Conservation (phyloP, 2,329 filamentous ascomycete genomes). For the Penicillium brasilianum region DNA sequence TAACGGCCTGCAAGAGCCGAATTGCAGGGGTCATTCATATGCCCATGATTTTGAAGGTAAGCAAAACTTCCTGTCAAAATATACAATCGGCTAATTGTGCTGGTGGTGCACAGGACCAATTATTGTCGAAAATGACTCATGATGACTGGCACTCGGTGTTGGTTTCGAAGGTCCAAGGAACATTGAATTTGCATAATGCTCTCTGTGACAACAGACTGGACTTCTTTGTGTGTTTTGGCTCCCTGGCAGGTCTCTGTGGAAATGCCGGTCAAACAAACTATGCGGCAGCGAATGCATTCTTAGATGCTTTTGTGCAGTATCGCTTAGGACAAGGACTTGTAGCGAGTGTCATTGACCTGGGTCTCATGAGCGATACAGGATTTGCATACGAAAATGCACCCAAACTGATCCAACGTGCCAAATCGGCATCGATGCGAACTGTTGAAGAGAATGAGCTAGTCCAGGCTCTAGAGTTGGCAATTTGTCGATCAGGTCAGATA, state of each 20-base stretch:
- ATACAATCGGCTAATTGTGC: not conserved
- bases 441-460: conserved; percentile 1
- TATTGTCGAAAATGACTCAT: conserved; percentile 7
- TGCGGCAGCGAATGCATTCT: conserved; percentile 44
- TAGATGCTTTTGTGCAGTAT: conserved; percentile 32
- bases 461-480: not conserved
- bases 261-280: conserved; percentile 41
- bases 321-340: not conserved
- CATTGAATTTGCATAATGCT: conserved; percentile 17
- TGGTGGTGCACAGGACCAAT: conserved; percentile 17
- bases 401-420: conserved; percentile 3
- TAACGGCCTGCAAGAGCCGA: not conserved
- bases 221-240: conserved; percentile 50
- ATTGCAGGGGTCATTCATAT: conserved; percentile 21
- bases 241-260: conserved; percentile 39
- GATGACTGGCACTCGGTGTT: conserved; percentile 5
- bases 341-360: conserved; percentile 2
- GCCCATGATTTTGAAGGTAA: conserved; percentile 26
- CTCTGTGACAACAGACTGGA: conserved; percentile 34
- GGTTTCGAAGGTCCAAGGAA: conserved; percentile 24
- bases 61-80: not conserved
- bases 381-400: conserved; percentile 6
- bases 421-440: conserved; percentile 1
- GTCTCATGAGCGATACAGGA: conserved; percentile 4
- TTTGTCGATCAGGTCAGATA: not conserved